Conservation (phyloP, 2,329 filamentous ascomycete species). For the Lasiodiplodia sp. region DNA sequence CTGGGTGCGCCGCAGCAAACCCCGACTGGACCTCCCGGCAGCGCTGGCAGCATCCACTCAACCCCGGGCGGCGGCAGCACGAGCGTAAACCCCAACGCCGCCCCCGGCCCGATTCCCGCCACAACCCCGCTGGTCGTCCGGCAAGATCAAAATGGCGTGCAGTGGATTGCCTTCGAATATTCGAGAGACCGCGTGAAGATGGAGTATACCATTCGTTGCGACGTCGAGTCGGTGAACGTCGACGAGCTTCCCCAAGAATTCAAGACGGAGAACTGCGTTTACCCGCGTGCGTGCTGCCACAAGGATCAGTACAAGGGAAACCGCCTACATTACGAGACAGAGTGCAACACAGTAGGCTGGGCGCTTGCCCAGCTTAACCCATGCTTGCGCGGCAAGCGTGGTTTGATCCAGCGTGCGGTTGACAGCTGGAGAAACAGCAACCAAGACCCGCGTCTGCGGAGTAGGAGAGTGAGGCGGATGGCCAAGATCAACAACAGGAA, state of each 20-base stretch:
- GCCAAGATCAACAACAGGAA: slow-evolving; percentile 94
- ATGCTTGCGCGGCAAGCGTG: slow-evolving; percentile 88
- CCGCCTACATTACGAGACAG: slow-evolving; percentile 93
- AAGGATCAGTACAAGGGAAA: slow-evolving; percentile 98
- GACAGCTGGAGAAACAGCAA: slow-evolving; percentile 99
- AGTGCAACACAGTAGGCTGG: slow-evolving; percentile 99
- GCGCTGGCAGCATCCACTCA: slow-evolving; percentile 51
- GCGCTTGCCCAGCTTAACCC: slow-evolving; percentile 92
- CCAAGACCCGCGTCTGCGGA: slow-evolving; percentile 89
- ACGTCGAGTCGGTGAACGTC: slow-evolving; percentile 94
- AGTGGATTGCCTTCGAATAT: slow-evolving; percentile 99
- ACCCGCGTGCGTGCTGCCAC: slow-evolving; percentile 89
- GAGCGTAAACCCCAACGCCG: slow-evolving; percentile 85
- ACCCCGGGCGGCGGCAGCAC: slow-evolving; percentile 46
- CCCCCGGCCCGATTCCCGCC: slow-evolving; percentile 93
- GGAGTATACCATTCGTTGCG: slow-evolving; percentile 98
- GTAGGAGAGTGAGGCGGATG: slow-evolving; percentile 90
- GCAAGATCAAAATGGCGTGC: slow-evolving; percentile 94
- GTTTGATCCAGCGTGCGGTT: slow-evolving; percentile 93
- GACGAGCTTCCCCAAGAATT: slow-evolving; percentile 86
- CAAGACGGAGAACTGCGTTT: slow-evolving; percentile 98
- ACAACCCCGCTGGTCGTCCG: slow-evolving; percentile 93
- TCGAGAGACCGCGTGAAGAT: slow-evolving; percentile 97
- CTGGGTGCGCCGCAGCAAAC: slow-evolving; percentile 49
- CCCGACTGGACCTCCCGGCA: slow-evolving; percentile 50